These are phyloP conservation scores for Phytophthora pisi DNA, from an alignment of 352 stramenopile genomes.

Conservation along the genomic window DNA sequence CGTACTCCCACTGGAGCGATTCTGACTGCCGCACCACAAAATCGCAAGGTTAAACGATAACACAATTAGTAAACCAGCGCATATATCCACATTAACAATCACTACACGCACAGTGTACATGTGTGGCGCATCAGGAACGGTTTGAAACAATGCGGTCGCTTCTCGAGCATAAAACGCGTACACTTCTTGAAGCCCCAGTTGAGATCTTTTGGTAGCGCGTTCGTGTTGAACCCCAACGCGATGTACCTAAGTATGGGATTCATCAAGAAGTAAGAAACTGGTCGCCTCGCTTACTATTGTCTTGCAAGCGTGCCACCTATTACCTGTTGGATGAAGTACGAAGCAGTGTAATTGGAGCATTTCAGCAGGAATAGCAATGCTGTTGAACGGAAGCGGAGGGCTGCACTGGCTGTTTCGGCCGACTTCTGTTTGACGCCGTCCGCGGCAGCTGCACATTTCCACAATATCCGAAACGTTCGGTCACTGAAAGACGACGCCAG, in stretches of 20 bases:
- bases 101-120: conserved; percentile 37
- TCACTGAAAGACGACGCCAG: conserved; percentile 66
- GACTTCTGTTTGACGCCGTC: conserved; percentile 32
- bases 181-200: conserved; percentile 34
- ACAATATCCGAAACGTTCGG: conserved; percentile 70
- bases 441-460: conserved; percentile 59
- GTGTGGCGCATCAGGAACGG: conserved; percentile 14
- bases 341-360: conserved; percentile 63
- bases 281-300: background rate
- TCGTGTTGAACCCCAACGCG: conserved; percentile 71
- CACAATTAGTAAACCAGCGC: conserved; percentile 12
- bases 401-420: conserved; percentile 14
- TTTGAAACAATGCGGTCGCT: conserved; percentile 28
- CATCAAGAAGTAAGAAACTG: background rate
- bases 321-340: conserved; percentile 72
- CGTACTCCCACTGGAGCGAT: conserved; percentile 53
- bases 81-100: background rate
- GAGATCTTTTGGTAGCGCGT: conserved; percentile 39
- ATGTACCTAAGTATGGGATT: conserved; percentile 41
- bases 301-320: background rate
- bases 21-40: conserved; percentile 38
- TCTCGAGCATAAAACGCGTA: conserved; percentile 50
- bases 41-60: background rate
- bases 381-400: conserved; percentile 49
- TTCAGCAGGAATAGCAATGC: conserved; percentile 71